Evolutionary conservation across 805 yeast species (phyloP).

Genomic region (Candida maltosa): DNA sequence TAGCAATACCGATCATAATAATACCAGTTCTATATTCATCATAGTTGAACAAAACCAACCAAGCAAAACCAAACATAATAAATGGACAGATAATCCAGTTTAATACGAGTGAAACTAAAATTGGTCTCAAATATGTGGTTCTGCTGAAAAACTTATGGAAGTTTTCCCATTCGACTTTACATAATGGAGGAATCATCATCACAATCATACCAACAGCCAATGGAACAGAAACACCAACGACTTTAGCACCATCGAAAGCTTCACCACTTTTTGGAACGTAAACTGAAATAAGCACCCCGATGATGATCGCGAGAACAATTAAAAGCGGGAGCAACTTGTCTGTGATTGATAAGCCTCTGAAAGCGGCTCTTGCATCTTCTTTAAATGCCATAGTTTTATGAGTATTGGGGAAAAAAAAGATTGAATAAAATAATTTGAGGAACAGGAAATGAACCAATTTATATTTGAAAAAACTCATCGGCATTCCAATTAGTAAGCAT

Average conservation of each 20-base stretch:
- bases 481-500: too few relatives aligned
- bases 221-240: constrained; percentile 42
- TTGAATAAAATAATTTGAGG: too few relatives aligned
- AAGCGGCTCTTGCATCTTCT: too few relatives aligned
- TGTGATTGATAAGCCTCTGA: constrained; percentile 24
- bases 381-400: too few relatives aligned
- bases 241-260: constrained; percentile 30
- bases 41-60: constrained; percentile 47
- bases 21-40: constrained; percentile 51
- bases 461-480: too few relatives aligned
- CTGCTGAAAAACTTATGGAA: constrained; percentile 14
- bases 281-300: constrained; percentile 40
- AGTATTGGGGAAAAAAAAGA: too few relatives aligned
- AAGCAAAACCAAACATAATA: constrained; percentile 53
- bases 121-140: constrained; percentile 17
- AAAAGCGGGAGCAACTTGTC: constrained; percentile 35
- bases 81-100: constrained; percentile 60
- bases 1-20: constrained; percentile 57
- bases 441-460: too few relatives aligned
- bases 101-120: constrained; percentile 39
- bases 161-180: constrained; percentile 52
- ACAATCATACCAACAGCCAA: constrained; percentile 48
- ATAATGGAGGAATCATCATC: constrained; percentile 58
- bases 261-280: constrained; percentile 34
- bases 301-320: constrained; percentile 32